phyloP scores from a whole-genome alignment of 495 filamentous ascomycete genomes.

The Cenococcum geophilum region DNA sequence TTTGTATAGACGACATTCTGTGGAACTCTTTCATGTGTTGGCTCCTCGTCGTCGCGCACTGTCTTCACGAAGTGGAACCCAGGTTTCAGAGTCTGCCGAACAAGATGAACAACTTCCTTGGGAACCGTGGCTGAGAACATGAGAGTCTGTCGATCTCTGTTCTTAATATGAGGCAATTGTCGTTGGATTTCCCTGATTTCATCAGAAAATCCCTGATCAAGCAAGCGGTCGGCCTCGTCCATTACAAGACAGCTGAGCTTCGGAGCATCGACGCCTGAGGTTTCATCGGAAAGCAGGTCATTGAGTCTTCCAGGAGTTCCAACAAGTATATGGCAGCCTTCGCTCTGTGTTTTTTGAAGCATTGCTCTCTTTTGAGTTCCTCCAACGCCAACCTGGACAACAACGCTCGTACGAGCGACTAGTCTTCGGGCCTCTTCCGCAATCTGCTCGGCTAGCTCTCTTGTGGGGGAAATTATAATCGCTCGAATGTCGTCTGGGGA shows the following conservation, averaged over 20 bases:
- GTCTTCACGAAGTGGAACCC: conserved; percentile 80
- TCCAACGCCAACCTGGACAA: conserved; percentile 83
- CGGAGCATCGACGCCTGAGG: conserved; percentile 61
- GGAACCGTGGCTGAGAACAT: conserved; percentile 93
- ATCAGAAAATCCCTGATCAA: conserved; percentile 82
- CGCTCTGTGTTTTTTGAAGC: conserved; percentile 54
- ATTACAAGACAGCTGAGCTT: conserved; percentile 74
- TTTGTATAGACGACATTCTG: conserved; percentile 61
- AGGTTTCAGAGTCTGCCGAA: conserved; percentile 59
- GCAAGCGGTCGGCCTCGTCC: conserved; percentile 88
- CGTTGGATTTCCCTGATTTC: conserved; percentile 67
- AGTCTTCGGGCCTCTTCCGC: conserved; percentile 72
- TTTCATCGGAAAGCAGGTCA: conserved; percentile 70
- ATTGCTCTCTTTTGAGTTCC: conserved; percentile 66
- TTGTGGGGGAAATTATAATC: conserved; percentile 87
- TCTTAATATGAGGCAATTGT: conserved; percentile 53
- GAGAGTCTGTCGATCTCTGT: conserved; percentile 75
- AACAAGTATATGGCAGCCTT: conserved; percentile 85
- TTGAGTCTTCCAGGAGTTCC: conserved; percentile 85
- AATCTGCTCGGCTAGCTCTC: conserved; percentile 94
- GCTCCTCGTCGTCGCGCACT: conserved; percentile 68
- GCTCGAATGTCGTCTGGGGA: conserved; percentile 67
- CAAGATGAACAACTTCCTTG: conserved; percentile 71
- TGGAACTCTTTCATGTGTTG: conserved; percentile 76
- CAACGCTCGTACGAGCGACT: conserved; percentile 57